phyloP scores from a whole-genome alignment of 2,329 filamentous ascomycete genomes.

The Fusarium cyanostomum region DNA sequence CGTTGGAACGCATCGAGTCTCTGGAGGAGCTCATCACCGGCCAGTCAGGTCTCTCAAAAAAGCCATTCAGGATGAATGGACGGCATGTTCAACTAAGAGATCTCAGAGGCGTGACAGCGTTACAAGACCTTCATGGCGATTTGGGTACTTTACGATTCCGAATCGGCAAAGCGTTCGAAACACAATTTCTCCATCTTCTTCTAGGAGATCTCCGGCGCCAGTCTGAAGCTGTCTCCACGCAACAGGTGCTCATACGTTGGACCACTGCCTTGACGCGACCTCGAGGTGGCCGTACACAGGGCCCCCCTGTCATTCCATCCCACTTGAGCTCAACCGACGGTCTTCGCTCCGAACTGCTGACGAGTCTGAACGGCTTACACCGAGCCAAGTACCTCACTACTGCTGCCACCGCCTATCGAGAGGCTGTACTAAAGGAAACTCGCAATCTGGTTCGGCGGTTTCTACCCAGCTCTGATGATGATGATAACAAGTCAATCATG shows the following conservation, averaged over 20 bases:
- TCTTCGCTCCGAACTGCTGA: conserved; percentile 74
- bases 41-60: too few species aligned
- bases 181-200: conserved; percentile 78
- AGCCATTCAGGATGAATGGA: conserved; percentile 50
- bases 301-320: conserved; percentile 74
- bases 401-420: conserved; percentile 84
- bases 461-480: conserved; percentile 89
- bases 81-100: conserved; percentile 63
- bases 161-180: conserved; percentile 86
- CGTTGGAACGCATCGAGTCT: conserved; percentile 77
- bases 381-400: conserved; percentile 80
- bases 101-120: conserved; percentile 76
- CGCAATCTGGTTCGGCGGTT: conserved; percentile 83
- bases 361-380: conserved; percentile 79
- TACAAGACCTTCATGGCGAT: conserved; percentile 83
- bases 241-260: conserved; percentile 85
- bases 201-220: conserved; percentile 82
- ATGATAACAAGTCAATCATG: conserved; percentile 87
- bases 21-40: conserved; percentile 84
- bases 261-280: conserved; percentile 76
- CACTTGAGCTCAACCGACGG: conserved; percentile 79
- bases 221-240: conserved; percentile 72
- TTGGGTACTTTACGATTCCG: conserved; percentile 78
- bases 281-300: conserved; percentile 71
- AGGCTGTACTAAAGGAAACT: conserved; percentile 84